Evolutionary conservation across 441 rosid genomes (phyloP), one percentile per base, ranked within the genome.

Genomic region (Aquilaria agallochum): DNA sequence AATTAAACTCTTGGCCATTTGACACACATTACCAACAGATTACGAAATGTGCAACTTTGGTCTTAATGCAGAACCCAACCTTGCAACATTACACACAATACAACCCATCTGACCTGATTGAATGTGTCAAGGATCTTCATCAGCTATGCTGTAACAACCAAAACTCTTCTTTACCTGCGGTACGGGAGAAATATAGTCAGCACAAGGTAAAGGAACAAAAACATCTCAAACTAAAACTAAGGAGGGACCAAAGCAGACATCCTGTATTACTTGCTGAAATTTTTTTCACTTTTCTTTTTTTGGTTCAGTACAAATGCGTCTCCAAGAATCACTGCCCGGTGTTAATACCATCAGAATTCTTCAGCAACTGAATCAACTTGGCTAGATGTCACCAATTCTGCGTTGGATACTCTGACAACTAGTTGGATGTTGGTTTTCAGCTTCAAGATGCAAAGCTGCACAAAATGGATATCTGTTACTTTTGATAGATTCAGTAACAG

Each of bases 131-230:
- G 71, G 90, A 82, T 50, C 88, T 94, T 34, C 88, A 84, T 70
- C 79, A 80, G 42, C 67, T 91, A 42, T 91, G 85, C 65, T 74
- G 77, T 51, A 71, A 65, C 70, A 66, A 67, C 72, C 72, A 80
- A 20, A 72, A 69, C 69, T 72, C 84, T 5, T 80, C 78, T 31
- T 72, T 91, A 60, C 89, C 89, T 13, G 92, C 99, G 55, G 65
- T 94, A 56, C 85, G 94, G 66, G 95, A 91, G 72, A 94, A 94
- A 70, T 94, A 94, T 73, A 86, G 90, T 72, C 93, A 84, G 58
- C 92, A 94, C 55, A 94, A 89, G 82, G 97, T 94, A 80, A 78
- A 56, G 63, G 58, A 3, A 34, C 7, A 5, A 6, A 40, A 40
- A 8, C 45, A 40, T 40, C 45, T 40, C 9, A 10, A 40, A 40